phyloP scores from a whole-genome alignment of 1,139 yeast species.

The Wickerhamomyces sp. region DNA sequence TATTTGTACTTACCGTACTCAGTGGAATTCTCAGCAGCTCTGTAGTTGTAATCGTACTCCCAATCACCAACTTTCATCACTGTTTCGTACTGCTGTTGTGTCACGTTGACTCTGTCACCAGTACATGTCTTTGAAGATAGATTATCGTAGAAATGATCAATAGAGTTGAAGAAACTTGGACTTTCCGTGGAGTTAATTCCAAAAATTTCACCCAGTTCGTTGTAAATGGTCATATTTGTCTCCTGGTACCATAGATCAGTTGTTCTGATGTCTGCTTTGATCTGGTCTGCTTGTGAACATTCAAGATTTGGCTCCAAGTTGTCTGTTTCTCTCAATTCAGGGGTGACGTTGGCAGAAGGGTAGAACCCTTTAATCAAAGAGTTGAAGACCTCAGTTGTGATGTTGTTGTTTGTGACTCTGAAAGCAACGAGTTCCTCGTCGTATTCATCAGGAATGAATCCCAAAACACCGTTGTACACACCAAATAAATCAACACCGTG shows the following conservation, averaged over 20 bases:
- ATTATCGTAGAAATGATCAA: constrained; percentile 37
- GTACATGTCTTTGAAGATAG: constrained; percentile 33
- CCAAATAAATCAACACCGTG: constrained; percentile 33
- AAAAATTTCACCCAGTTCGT: constrained; percentile 17
- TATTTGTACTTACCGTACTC: constrained; percentile 27
- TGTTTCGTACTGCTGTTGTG: constrained; percentile 26
- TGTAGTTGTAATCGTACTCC: constrained; percentile 33
- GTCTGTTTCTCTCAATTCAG: constrained; percentile 29
- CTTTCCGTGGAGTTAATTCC: constrained; percentile 18
- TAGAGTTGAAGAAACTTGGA: constrained; percentile 26
- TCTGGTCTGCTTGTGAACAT: constrained; percentile 26
- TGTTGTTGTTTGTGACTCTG: constrained; percentile 32
- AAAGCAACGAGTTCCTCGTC: constrained; percentile 25
- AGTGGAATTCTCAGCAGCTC: constrained; percentile 28
- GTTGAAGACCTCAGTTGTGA: constrained; percentile 34
- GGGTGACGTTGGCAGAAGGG: constrained; percentile 25
- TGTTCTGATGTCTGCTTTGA: constrained; percentile 22
- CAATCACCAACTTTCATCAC: constrained; percentile 36
- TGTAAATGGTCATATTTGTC: constrained; percentile 25
- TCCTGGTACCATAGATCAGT: constrained; percentile 31
- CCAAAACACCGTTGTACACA: constrained; percentile 29
- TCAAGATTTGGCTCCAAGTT: constrained; percentile 30
- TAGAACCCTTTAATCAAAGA: constrained; percentile 31
- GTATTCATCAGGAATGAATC: constrained; percentile 28
- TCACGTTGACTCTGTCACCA: constrained; percentile 27